Conservation (phyloP, 495 filamentous ascomycete species). For the Lasiosphaeria ovina region DNA sequence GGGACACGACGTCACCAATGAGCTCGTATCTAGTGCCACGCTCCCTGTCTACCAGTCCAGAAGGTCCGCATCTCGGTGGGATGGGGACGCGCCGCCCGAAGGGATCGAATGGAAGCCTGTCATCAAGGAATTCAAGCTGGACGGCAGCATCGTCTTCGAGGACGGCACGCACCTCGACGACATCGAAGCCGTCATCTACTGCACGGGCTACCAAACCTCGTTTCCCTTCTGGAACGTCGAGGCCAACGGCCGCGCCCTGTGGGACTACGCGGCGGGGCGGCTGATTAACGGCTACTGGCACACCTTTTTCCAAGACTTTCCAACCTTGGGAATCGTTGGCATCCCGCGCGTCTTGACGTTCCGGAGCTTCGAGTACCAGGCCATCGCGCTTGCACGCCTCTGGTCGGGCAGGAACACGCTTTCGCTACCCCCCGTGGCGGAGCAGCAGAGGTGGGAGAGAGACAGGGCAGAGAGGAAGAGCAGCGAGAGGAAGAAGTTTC, state of each 20-base stretch:
- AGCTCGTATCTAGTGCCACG: conserved; percentile 33
- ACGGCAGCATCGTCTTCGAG: conserved; percentile 42
- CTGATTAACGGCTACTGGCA: conserved; percentile 41
- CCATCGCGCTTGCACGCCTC: conserved; percentile 46
- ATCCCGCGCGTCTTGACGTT: conserved; percentile 48
- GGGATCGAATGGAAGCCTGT: conserved; percentile 49
- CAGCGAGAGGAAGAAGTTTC: conserved; percentile 39
- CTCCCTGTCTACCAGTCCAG: conserved; percentile 47
- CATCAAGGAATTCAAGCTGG: conserved; percentile 33
- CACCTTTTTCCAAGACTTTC: conserved; percentile 43
- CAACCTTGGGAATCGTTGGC: conserved; percentile 43
- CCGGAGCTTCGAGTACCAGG: conserved; percentile 52
- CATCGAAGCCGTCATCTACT: conserved; percentile 49
- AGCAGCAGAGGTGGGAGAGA: conserved; percentile 43
- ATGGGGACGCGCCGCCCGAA: conserved; percentile 37
- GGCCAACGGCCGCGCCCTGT: conserved; percentile 39
- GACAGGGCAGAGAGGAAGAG: conserved; percentile 24
- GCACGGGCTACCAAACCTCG: conserved; percentile 48
- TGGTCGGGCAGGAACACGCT: conserved; percentile 35
- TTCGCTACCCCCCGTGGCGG: conserved; percentile 30
- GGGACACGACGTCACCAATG: conserved; percentile 44
- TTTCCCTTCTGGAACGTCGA: conserved; percentile 50
- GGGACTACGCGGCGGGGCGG: conserved; percentile 36
- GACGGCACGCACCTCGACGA: conserved; percentile 40
- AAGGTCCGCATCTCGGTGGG: conserved; percentile 44